Percentiles rank a stretch among this genome's conserved stretches.
These are phyloP conservation scores for Candida tammaniensis DNA, from an alignment of 805 yeast species.

Conservation along the genomic window DNA sequence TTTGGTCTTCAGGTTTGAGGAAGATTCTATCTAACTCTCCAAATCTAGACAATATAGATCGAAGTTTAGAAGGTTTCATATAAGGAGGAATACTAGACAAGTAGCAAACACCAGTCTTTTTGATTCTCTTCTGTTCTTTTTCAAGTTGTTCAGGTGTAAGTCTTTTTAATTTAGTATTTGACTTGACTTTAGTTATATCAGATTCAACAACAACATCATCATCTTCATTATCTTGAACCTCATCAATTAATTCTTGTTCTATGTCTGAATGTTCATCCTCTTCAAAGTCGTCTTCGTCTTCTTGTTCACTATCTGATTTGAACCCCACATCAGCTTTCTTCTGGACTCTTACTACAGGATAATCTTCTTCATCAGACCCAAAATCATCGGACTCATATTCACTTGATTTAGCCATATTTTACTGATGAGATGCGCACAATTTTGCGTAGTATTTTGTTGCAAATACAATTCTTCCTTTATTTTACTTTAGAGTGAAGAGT, in stretches of 20 bases:
- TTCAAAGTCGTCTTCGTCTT: conserved; percentile 15
- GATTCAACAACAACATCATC: conserved; percentile 6
- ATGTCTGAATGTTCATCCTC: conserved; percentile 12
- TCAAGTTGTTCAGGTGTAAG: conserved; percentile 55
- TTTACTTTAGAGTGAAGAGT: too few species aligned
- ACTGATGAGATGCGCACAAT: conserved; percentile 7
- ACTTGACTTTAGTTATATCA: conserved; percentile 14
- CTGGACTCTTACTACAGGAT: conserved; percentile 13
- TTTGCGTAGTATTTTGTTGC: too few species aligned
- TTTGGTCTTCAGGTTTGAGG: conserved; percentile 79
- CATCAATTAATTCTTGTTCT: conserved; percentile 17
- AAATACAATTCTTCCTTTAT: too few species aligned
- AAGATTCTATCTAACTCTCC: conserved; percentile 88
- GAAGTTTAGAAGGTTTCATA: conserved; percentile 90
- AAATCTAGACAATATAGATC: conserved; percentile 76
- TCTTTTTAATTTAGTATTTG: conserved; percentile 45
- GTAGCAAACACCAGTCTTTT: conserved; percentile 89
- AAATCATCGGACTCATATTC: conserved; percentile 12
- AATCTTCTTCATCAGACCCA: conserved; percentile 13
- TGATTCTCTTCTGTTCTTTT: conserved; percentile 52
- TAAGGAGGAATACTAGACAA: conserved; percentile 90
- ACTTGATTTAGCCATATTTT: conserved; percentile 1
- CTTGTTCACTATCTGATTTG: conserved; percentile 11
- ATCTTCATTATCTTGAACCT: conserved; percentile 9
- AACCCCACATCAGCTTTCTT: conserved; percentile 9